Evolutionary conservation across 2,329 filamentous ascomycete genomes (phyloP), one percentile per base, ranked within the genome.

Genomic region (Aspergillus arachidicola): DNA sequence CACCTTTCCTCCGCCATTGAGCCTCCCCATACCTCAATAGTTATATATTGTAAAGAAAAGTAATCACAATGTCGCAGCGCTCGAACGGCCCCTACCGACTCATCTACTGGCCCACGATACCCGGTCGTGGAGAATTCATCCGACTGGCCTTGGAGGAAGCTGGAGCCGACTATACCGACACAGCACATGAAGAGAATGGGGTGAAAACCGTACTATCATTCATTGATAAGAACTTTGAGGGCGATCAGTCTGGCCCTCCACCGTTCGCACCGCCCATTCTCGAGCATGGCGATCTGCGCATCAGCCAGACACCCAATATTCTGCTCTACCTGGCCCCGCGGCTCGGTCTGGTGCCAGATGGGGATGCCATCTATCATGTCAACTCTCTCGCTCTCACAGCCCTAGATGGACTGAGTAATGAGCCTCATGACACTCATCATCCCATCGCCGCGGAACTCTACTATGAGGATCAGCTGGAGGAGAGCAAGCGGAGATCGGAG

Each of bases 261-360:
- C 51, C 51, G 3, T 55, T 55, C 4, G 51, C 51, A 9, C 51
- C 51, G 4, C 51, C 51, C 11, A 28, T 55, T 4, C 23, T 55
- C 11, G 16, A 38, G 21, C 51, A 55, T n/a, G 51, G 32, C 6
- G 32, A 55, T 38, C 32, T 55, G 10, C 51, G 32, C 2, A 36
- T 55, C 32, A 55, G 51, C n/a, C 51, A 55, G 26, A 55, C 51
- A 14, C 51, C 51, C 32, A 55, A 55, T 21, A 55, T 55, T 28
- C 34, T 55, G 21, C 51, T 55, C n/a, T 55, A 55, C 21, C 32
- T 55, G 11, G 34, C 28, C 32, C 51, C 51, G 6, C 32, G 51
- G 11, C 51, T 55, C 11, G 51, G 51, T 26, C 51, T 55, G 11
- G 9, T 21, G 10, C 51, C 51, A 10, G 21, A 21, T 21, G 51